These are phyloP conservation scores for Caloboletus firmus DNA, from an alignment of 1,284 basidiomycete genomes.

Conservation along the genomic window DNA sequence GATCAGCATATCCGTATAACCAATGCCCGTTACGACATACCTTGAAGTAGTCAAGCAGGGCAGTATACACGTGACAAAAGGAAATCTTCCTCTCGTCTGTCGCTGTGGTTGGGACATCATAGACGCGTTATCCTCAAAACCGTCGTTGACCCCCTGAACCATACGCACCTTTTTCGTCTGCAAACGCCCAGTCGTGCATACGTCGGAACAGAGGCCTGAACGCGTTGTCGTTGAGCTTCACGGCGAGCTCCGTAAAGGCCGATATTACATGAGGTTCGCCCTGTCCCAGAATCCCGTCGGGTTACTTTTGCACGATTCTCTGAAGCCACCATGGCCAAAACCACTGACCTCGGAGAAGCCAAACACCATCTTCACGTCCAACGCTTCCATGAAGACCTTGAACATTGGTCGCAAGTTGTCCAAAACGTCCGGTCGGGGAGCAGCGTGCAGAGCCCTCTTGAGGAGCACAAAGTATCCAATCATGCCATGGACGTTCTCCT, in stretches of 20 bases:
- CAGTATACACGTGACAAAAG: conserved; percentile 72
- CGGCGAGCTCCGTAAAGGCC: conserved; percentile 86
- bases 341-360: conserved; percentile 37
- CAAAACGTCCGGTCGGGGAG: conserved; percentile 64
- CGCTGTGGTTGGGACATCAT: conserved; percentile 21
- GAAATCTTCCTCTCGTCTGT: conserved; percentile 55
- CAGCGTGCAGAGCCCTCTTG: conserved; percentile 62
- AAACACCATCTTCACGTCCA: conserved; percentile 54
- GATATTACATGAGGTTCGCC: conserved; percentile 57
- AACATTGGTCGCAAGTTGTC: conserved; percentile 75
- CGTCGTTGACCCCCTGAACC: neutral
- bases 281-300: conserved; percentile 32
- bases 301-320: neutral
- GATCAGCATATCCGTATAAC: neutral
- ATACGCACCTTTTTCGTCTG: conserved; percentile 49
- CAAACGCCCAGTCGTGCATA: conserved; percentile 94
- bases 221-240: conserved; percentile 90
- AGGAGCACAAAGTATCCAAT: conserved; percentile 69
- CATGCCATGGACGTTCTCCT: conserved; percentile 35
- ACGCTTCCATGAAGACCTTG: conserved; percentile 79
- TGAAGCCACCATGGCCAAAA: neutral
- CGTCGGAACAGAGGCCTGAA: conserved; percentile 94
- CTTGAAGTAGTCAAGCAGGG: conserved; percentile 84
- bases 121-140: neutral
- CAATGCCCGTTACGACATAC: conserved; percentile 39